phyloP scores from a whole-genome alignment of 306 rosid genomes.

The Casuarina cunninghamiana region DNA sequence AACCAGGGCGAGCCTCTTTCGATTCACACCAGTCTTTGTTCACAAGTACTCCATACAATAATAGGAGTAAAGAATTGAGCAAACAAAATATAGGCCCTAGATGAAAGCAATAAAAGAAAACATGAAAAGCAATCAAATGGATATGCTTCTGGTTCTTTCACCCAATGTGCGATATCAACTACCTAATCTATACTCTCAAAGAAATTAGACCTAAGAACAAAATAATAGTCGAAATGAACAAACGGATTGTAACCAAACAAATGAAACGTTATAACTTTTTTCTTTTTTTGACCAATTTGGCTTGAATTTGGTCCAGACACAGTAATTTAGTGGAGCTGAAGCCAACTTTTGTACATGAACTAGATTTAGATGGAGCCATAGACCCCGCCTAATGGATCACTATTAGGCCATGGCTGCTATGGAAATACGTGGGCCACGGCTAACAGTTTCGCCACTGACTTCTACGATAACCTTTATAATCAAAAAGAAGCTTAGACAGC shows the following conservation, averaged over 20 bases:
- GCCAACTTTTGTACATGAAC: too few relatives aligned
- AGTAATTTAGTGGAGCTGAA: too few relatives aligned
- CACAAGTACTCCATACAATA: neutral
- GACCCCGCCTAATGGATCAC: too few relatives aligned
- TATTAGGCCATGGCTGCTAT: too few relatives aligned
- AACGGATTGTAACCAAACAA: too few relatives aligned
- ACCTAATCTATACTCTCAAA: neutral
- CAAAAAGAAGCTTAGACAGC: neutral
- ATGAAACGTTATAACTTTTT: too few relatives aligned
- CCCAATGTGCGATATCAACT: neutral
- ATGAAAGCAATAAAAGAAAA: neutral
- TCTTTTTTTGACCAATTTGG: too few relatives aligned
- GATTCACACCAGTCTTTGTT: conserved; percentile 14
- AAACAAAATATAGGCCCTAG: neutral
- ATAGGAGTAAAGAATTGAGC: neutral
- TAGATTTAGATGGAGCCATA: too few relatives aligned
- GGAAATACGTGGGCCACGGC: too few relatives aligned
- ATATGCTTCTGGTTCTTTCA: neutral
- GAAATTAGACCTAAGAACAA: neutral
- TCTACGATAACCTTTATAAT: too few relatives aligned
- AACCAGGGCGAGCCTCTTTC: conserved; percentile 26
- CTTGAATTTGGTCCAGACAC: too few relatives aligned
- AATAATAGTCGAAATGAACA: neutral
- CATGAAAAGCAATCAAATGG: neutral
- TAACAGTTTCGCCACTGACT: too few relatives aligned